Evolutionary conservation across 192 early-diverging fungal species (phyloP).

Genomic region (Phycomyces nitens): DNA sequence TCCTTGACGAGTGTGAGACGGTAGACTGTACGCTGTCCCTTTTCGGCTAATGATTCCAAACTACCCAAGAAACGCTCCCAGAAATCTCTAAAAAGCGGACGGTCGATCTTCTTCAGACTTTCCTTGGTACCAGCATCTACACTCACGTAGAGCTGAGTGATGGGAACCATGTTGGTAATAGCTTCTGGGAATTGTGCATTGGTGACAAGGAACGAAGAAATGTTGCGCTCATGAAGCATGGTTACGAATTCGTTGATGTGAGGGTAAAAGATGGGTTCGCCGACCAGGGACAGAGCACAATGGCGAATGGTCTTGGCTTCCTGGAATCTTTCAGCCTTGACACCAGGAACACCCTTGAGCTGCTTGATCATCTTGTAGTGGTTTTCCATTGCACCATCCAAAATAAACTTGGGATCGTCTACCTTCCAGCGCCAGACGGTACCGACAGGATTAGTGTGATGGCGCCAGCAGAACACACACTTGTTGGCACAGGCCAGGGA

Average conservation of each 20-base stretch:
- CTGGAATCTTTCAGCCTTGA: slow-evolving; percentile 67
- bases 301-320: slow-evolving; percentile 63
- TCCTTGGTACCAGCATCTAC: slow-evolving; percentile 78
- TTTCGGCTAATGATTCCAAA: slow-evolving; percentile 59
- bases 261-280: slow-evolving; percentile 64
- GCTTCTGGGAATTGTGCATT: slow-evolving; percentile 75
- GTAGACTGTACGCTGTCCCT: slow-evolving; percentile 73
- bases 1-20: slow-evolving; percentile 72
- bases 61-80: slow-evolving; percentile 71
- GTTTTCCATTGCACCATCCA: slow-evolving; percentile 64
- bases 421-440: slow-evolving; percentile 67
- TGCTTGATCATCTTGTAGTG: slow-evolving; percentile 76
- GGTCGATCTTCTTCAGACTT: slow-evolving; percentile 69
- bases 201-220: slow-evolving; percentile 73
- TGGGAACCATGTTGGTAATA: slow-evolving; percentile 56
- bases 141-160: slow-evolving; percentile 72
- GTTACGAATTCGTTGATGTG: slow-evolving; percentile 74
- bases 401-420: slow-evolving; percentile 61
- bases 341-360: slow-evolving; percentile 71
- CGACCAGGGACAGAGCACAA: slow-evolving; percentile 71
- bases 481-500: slow-evolving; percentile 76
- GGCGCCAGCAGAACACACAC: slow-evolving; percentile 69
- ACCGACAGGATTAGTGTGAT: slow-evolving; percentile 73
- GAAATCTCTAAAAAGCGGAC: slow-evolving; percentile 71
- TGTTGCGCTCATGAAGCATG: slow-evolving; percentile 58